Percentiles rank a stretch among this genome's conserved stretches.
Evolutionary conservation across 1,284 basidiomycete genomes (phyloP).

Genomic region (Lentinula novae-zelandiae): DNA sequence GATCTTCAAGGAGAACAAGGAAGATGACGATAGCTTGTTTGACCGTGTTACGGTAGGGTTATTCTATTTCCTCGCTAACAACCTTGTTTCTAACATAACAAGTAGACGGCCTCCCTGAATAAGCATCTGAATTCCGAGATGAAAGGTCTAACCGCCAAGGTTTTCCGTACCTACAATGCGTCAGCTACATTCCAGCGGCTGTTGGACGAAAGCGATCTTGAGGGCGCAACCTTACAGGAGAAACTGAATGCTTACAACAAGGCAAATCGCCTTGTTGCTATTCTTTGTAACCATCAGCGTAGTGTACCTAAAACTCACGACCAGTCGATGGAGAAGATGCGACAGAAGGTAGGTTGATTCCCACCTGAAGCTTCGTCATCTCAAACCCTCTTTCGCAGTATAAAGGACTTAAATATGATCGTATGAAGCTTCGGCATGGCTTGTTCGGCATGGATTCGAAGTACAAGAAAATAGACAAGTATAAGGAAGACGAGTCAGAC

Average conservation of each 20-base stretch:
- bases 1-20: constrained; percentile 89
- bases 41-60: constrained; percentile 83
- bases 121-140: constrained; percentile 90
- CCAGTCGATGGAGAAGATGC: constrained; percentile 89
- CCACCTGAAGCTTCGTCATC: not conserved
- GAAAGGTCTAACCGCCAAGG: constrained; percentile 95
- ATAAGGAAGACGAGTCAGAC: constrained; percentile 84
- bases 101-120: constrained; percentile 79
- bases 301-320: constrained; percentile 88
- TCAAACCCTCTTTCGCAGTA: not conserved
- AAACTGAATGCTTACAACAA: constrained; percentile 95
- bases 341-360: constrained; percentile 65
- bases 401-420: constrained; percentile 81
- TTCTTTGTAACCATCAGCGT: constrained; percentile 97
- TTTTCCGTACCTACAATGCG: constrained; percentile 99
- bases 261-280: constrained; percentile 92
- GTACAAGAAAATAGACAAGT: constrained; percentile 80
- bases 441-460: constrained; percentile 75
- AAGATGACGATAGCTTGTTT: constrained; percentile 86
- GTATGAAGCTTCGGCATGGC: constrained; percentile 85
- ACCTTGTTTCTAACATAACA: not conserved
- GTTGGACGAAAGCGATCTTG: constrained; percentile 72
- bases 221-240: constrained; percentile 78
- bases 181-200: constrained; percentile 92
- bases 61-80: not conserved